These are phyloP conservation scores for Bidens hawaiensis DNA, from an alignment of 140 eudicot genomes.

Conservation along the genomic window DNA sequence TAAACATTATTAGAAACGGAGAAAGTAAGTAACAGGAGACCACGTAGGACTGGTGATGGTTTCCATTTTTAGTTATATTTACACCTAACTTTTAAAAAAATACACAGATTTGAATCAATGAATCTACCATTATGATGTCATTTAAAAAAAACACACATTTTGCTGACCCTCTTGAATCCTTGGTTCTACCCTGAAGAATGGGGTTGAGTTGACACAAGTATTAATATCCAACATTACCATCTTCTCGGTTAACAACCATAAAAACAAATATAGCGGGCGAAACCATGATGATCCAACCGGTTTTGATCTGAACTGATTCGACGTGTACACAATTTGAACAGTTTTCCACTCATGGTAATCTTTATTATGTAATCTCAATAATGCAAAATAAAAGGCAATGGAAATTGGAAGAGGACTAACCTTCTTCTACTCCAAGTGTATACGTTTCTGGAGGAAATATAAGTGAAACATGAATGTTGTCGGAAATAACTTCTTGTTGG, in stretches of 20 bases:
- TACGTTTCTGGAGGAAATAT: slow-evolving; percentile 91
- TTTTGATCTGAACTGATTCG: background rate
- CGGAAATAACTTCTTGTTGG: slow-evolving; percentile 78
- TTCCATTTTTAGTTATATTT: too few species aligned
- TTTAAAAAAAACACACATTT: too few species aligned
- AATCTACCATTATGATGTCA: too few species aligned
- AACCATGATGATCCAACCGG: background rate
- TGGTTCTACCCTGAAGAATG: too few species aligned
- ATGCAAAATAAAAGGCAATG: background rate
- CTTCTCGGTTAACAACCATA: background rate
- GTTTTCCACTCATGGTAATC: too few species aligned
- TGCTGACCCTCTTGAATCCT: too few species aligned
- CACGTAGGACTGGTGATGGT: too few species aligned
- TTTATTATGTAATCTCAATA: background rate
- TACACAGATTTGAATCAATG: too few species aligned
- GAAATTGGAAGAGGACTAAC: slow-evolving; percentile 18
- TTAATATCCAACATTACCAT: background rate
- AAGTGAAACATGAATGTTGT: slow-evolving; percentile 71
- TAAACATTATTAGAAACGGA: background rate
- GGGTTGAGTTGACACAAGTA: background rate
- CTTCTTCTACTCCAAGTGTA: slow-evolving; percentile 70
- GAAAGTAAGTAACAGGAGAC: background rate
- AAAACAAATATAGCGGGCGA: background rate
- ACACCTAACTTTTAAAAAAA: background rate
- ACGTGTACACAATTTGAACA: background rate